Evolutionary conservation across 768 basidiomycete species (phyloP).

Genomic region (Fistulinella prunicolor): DNA sequence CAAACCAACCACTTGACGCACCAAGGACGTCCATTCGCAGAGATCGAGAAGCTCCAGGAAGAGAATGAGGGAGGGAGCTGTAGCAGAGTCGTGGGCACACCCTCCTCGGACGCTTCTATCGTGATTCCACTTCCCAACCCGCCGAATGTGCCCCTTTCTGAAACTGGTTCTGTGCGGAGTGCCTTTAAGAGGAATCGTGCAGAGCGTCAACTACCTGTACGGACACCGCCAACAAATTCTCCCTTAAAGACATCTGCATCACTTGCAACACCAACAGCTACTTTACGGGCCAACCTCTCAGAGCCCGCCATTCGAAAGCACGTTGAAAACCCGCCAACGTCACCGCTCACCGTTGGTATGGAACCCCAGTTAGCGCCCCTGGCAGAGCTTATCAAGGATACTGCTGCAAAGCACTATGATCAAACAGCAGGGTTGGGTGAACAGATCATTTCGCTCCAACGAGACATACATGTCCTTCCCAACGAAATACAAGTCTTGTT

Average conservation of each 20-base stretch:
- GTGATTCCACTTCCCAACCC: conserved; percentile 23
- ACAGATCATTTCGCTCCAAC: conserved; percentile 33
- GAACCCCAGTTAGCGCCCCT: conserved; percentile 25
- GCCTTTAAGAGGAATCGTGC: conserved; percentile 16
- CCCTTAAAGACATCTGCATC: conserved; percentile 1
- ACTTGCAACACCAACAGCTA: neutral
- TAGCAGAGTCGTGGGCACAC: conserved; percentile 7
- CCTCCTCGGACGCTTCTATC: conserved; percentile 23
- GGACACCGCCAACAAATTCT: conserved; percentile 15
- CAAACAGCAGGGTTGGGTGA: conserved; percentile 33
- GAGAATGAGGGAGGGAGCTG: neutral
- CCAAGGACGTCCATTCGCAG: conserved; percentile 17
- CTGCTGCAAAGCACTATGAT: conserved; percentile 35
- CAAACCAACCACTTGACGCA: conserved; percentile 13
- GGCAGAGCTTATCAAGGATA: conserved; percentile 34
- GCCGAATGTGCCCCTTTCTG: conserved; percentile 7
- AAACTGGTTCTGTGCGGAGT: conserved; percentile 20
- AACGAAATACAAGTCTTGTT: conserved; percentile 24
- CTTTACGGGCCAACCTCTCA: conserved; percentile 17
- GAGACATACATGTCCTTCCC: conserved; percentile 29
- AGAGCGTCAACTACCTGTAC: neutral
- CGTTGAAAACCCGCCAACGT: conserved; percentile 13
- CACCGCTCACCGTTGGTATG: conserved; percentile 7
- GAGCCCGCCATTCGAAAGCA: conserved; percentile 21
- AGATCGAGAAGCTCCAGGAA: conserved; percentile 24